phyloP scores from a whole-genome alignment of 2,329 filamentous ascomycete species.

The Lasiodiplodia sp. region DNA sequence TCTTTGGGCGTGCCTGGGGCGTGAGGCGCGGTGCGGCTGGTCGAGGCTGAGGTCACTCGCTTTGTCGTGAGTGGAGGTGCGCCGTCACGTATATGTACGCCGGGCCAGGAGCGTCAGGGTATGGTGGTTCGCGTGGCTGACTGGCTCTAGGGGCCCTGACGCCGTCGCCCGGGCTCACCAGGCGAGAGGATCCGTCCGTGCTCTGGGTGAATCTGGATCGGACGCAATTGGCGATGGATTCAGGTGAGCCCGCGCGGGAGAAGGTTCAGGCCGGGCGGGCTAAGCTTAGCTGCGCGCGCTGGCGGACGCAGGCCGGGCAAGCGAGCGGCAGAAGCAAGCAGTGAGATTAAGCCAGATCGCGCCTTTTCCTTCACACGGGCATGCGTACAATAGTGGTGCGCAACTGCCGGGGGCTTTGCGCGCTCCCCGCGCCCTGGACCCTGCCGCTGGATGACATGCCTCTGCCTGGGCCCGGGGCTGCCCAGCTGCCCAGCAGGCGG shows the following conservation, averaged over 20 bases:
- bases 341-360: conserved; percentile 31
- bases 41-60: conserved; percentile 25
- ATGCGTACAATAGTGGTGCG: not conserved
- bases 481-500: conserved; percentile 15
- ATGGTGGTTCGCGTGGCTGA: conserved; percentile 51
- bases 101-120: conserved; percentile 46
- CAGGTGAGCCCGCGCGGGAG: conserved; percentile 38
- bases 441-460: conserved; percentile 22
- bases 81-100: conserved; percentile 53
- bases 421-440: conserved; percentile 28
- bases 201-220: conserved; percentile 50
- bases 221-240: conserved; percentile 41
- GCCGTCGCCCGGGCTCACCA: conserved; percentile 28
- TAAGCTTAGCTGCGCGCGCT: conserved; percentile 25
- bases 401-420: conserved; percentile 16
- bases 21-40: conserved; percentile 25
- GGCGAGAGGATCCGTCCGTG: conserved; percentile 44
- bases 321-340: conserved; percentile 29
- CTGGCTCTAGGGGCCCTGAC: conserved; percentile 44
- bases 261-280: conserved; percentile 26
- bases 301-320: conserved; percentile 19
- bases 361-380: conserved; percentile 24
- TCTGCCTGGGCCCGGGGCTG: conserved; percentile 1
- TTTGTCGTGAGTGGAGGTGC: conserved; percentile 36
- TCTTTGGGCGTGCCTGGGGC: conserved; percentile 48